A percentile compares a stretch with the other conserved stretches of the same genome.
Conservation (phyloP, 2,329 filamentous ascomycete genomes). For the Domatiomyces catenatus region DNA sequence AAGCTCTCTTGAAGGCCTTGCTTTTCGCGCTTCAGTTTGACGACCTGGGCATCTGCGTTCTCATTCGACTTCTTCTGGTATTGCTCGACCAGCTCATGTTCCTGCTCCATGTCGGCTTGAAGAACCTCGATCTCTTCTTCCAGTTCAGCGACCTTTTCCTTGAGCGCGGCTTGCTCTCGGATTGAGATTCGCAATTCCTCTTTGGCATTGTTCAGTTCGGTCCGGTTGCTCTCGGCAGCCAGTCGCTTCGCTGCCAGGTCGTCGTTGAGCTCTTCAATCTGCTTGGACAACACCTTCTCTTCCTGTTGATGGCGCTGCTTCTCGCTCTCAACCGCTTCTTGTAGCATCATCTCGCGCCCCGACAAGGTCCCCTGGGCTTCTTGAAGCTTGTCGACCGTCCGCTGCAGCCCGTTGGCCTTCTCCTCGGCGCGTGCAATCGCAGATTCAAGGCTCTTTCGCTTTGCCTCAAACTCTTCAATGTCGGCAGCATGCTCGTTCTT, state of each 20-base stretch:
- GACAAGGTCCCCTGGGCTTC: conserved; percentile 52
- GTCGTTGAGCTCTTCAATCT: conserved; percentile 58
- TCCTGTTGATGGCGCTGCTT: conserved; percentile 56
- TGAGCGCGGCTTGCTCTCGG: conserved; percentile 45
- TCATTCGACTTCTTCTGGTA: conserved; percentile 42
- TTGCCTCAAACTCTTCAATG: conserved; percentile 56
- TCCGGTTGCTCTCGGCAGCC: conserved; percentile 49
- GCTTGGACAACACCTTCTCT: conserved; percentile 53
- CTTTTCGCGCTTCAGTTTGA: conserved; percentile 44
- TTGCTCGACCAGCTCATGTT: conserved; percentile 45
- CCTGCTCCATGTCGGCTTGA: conserved; percentile 49
- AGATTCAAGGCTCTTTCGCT: conserved; percentile 48
- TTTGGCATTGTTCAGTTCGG: conserved; percentile 48
- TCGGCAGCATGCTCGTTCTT: conserved; percentile 57
- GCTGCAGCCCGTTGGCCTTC: conserved; percentile 50
- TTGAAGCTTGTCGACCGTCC: conserved; percentile 55
- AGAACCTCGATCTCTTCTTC: conserved; percentile 66
- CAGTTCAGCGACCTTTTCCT: conserved; percentile 50
- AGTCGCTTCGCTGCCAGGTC: conserved; percentile 53
- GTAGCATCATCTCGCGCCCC: conserved; percentile 50
- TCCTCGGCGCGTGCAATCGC: conserved; percentile 54
- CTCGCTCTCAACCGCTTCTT: conserved; percentile 55
- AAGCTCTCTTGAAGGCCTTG: conserved; percentile 49
- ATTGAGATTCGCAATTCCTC: conserved; percentile 57
- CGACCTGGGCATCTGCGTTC: conserved; percentile 44